Percentiles rank a stretch among this genome's conserved stretches.
These are phyloP conservation scores for Cyclostephanos tholiformis DNA, from an alignment of 108 stramenopile genomes.

Conservation along the genomic window DNA sequence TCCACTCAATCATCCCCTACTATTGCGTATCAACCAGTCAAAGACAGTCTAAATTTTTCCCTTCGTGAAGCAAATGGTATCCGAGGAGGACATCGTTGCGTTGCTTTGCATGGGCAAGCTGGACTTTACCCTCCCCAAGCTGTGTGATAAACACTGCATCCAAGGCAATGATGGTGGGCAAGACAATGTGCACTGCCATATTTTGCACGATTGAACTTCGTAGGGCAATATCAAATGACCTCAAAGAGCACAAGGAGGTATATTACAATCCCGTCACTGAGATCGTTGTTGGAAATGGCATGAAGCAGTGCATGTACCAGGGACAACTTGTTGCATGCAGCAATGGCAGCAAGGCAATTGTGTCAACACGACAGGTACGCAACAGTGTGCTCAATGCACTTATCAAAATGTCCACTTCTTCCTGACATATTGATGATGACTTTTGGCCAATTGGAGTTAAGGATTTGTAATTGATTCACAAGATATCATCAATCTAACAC, in stretches of 20 bases:
- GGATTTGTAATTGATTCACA: too few relatives aligned
- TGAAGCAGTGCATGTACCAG: slow-evolving; percentile 94
- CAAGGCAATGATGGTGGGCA: slow-evolving; percentile 64
- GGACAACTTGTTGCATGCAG: slow-evolving; percentile 86
- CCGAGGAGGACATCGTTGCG: slow-evolving; percentile 79
- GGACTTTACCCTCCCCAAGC: slow-evolving; percentile 89
- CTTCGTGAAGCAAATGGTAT: slow-evolving; percentile 82
- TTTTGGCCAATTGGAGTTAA: too few relatives aligned
- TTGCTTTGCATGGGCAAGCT: slow-evolving; percentile 97
- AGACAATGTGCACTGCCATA: slow-evolving; percentile 93
- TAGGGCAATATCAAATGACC: slow-evolving; percentile 87
- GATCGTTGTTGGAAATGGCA: slow-evolving; percentile 95
- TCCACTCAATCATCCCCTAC: slow-evolving; percentile 68
- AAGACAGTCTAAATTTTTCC: slow-evolving; percentile 87
- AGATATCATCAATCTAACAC: too few relatives aligned
- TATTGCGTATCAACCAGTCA: slow-evolving; percentile 68
- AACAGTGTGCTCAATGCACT: too few relatives aligned
- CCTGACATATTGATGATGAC: too few relatives aligned
- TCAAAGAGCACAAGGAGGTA: slow-evolving; percentile 78
- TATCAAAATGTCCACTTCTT: too few relatives aligned
- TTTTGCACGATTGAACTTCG: slow-evolving; percentile 88
- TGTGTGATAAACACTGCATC: slow-evolving; percentile 85
- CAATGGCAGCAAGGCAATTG: slow-evolving; percentile 86
- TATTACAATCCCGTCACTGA: slow-evolving; percentile 80
- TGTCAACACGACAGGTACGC: slow-evolving; percentile 21